Evolutionary conservation across 495 filamentous ascomycete species (phyloP), one percentile per base, ranked within the genome.

Genomic region (Lentithecium fluviatile): DNA sequence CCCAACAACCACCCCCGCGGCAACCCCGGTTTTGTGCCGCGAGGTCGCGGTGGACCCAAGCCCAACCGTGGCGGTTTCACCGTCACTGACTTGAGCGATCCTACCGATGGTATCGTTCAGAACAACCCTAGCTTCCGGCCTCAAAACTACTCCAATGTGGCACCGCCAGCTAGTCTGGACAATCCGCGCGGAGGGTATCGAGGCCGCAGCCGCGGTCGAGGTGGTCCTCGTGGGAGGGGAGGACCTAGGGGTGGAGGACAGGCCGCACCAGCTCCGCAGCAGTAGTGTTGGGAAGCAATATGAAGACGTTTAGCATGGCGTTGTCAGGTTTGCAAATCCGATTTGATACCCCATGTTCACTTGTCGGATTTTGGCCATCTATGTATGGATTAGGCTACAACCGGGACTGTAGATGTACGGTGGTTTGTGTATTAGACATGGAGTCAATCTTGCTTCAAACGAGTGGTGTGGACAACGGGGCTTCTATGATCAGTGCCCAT

Each of bases 151-250:
- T 78, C 79, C 34, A 83, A 83, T 51, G 88, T 93, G 8, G 91
- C 94, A 3, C 94, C 94, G 5, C 93, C 93, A 0, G 72, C 88
- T 25, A 82, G 62, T 36, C 64, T 94, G 32, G 82, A 91, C 61
- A 50, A 72, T 13, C 72, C 75, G 21, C 73, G 84, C n/a, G 73
- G 68, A 8, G 70, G 70, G 10, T 4, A 32, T 23, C 37, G 68
- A 40, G 64, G 67, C 19, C 65, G 72, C 19, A 63, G 62, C 6
- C 62, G 70, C n/a, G 71, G 62, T 25, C 46, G 70, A 45, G 47
- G 65, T 8, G 62, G 62, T 12, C 48, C 24, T 21, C 50, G 67
- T 20, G 67, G 67, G 13, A 51, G 67, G 19, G 60, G 63, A 26
- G 50, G 25, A 21, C 40, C 42, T 20, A 52, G 65, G 40, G 60